These are phyloP conservation scores for Solanum hybrid DNA, from an alignment of 305 asterid genomes.

Conservation along the genomic window DNA sequence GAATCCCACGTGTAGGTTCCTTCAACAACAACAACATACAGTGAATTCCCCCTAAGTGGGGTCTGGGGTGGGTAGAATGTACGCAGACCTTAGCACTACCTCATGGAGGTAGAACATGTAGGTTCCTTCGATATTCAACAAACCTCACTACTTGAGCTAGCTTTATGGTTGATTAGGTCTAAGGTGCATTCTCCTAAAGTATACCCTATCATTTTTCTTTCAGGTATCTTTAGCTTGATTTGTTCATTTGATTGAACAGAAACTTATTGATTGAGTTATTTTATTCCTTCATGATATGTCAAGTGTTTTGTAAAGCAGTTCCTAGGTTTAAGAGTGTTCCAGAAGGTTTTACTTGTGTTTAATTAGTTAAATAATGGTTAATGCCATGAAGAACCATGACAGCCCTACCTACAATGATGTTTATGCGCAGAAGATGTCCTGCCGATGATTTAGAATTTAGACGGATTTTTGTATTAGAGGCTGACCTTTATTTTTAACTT, in stretches of 20 bases:
- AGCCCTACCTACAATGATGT: not conserved
- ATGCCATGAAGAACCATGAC: not conserved
- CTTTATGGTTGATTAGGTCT: not conserved
- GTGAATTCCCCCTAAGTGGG: not conserved
- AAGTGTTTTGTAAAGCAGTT: not conserved
- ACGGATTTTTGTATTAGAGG: not conserved
- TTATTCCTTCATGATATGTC: conserved; percentile 2
- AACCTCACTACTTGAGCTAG: not conserved
- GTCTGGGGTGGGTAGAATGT: not conserved
- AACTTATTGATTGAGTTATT: not conserved
- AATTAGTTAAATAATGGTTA: not conserved
- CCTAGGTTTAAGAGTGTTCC: not conserved
- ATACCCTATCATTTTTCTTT: not conserved
- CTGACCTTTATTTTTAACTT: not conserved
- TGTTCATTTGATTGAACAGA: not conserved
- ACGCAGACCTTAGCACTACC: not conserved
- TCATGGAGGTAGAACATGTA: not conserved
- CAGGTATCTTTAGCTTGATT: not conserved
- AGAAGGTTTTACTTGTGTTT: not conserved
- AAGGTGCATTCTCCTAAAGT: not conserved
- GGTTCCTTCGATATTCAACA: not conserved
- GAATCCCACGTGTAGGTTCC: not conserved
- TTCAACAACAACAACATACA: not conserved
- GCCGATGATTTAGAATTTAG: conserved; percentile 1
- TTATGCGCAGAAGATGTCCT: not conserved